Percentiles rank a stretch among this genome's conserved stretches.
phyloP scores from a whole-genome alignment of 495 filamentous ascomycete species.

The Xylaria bambusicola region DNA sequence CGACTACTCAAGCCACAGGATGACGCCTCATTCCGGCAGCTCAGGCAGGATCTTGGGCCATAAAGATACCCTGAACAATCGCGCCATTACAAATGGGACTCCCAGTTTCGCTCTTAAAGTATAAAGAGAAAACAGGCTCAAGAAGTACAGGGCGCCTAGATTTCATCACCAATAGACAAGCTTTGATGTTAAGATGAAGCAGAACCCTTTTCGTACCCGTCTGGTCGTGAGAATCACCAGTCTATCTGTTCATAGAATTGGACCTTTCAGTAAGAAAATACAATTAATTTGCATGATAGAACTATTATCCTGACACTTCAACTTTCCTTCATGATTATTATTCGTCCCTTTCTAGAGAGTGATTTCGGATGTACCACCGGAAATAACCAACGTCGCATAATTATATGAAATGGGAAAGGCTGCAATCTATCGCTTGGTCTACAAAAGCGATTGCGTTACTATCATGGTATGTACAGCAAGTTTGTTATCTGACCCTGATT shows the following conservation, averaged over 20 bases:
- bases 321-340: too few relatives aligned
- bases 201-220: neutral
- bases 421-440: neutral
- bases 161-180: conserved; percentile 21
- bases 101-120: neutral
- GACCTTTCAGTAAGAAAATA: neutral
- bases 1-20: conserved; percentile 32
- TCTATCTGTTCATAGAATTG: neutral
- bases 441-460: neutral
- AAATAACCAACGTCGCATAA: too few relatives aligned
- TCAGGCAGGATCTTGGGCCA: conserved; percentile 14
- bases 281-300: conserved; percentile 12
- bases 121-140: conserved; percentile 9
- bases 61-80: conserved; percentile 16
- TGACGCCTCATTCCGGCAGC: conserved; percentile 10
- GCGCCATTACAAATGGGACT: conserved; percentile 10
- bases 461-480: conserved; percentile 4
- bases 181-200: conserved; percentile 16
- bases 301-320: neutral
- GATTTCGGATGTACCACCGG: too few relatives aligned
- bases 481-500: neutral
- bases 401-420: neutral
- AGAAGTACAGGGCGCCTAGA: conserved; percentile 20
- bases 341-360: too few relatives aligned
- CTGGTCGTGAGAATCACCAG: conserved; percentile 2